Base-by-base conservation (phyloP, 352 stramenopile genomes). In the Pythium phragmitis region DNA sequence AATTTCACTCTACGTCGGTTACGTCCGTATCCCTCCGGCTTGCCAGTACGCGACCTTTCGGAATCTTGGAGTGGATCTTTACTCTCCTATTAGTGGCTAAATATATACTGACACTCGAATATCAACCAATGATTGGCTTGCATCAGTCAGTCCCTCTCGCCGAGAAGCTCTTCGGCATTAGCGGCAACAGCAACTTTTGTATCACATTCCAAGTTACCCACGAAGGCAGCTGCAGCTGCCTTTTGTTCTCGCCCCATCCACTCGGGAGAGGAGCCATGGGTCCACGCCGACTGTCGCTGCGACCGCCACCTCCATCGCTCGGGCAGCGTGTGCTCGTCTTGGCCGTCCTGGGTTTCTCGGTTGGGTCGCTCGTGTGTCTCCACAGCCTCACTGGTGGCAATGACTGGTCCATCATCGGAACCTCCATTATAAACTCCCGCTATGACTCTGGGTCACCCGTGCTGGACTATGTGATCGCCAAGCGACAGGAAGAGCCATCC, bases 351-450 rank as follows among this genome's bases (percentile, higher is more conserved):
- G 11, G 63, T 19, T 63, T 68, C 47, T 23, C 42, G 4, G 21
- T 59, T 6, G 54, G 46, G 26, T 68, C 62, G 54, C 28, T 68
- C 7, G 54, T 68, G 11, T 55, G 53, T 43, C 41, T 68, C 7
- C 48, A 62, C 28, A 39, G 43, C 1, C 48, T 68, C 37, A 59
- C 53, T 5, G 26, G 26, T 5, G 33, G 33, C 16, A 41, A 33
- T 23, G 60, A 67, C 52, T 67, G 60, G 60, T 39, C 60, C 16
- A 9, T 59, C 2, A 21, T 34, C 36, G 37, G 19, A 7, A 23
- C 60, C 13, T 39, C 56, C 8, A 34, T 41, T 9, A 33, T 63
- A 34, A 48, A 7, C 34, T 63, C 30, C 9, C 56, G 55, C 16
- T 21, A 55, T 2, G 43, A 45, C n/a, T 63, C 56, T 14, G 34